phyloP scores from a whole-genome alignment of 2,329 filamentous ascomycete species.

The Aureobasidium sp. region DNA sequence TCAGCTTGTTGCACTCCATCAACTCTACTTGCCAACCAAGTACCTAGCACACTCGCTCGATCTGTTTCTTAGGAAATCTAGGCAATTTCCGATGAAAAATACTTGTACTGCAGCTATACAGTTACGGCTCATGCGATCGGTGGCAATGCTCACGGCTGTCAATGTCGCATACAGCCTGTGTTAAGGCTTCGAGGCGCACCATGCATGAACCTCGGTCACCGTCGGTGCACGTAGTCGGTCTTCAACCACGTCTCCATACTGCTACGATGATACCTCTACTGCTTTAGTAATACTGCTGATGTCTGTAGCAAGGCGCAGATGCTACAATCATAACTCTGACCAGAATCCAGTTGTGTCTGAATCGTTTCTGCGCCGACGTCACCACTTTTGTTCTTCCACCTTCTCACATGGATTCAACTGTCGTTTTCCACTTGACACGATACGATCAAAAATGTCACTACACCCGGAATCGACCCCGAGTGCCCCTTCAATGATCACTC shows the following conservation, averaged over 20 bases:
- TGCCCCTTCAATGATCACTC: neutral
- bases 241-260: neutral
- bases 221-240: neutral
- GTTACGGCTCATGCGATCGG: too few relatives aligned
- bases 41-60: neutral
- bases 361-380: neutral
- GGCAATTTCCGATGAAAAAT: neutral
- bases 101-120: neutral
- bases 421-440: neutral
- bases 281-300: too few relatives aligned
- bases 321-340: neutral
- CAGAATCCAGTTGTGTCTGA: neutral
- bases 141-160: too few relatives aligned
- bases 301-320: neutral
- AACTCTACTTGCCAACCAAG: neutral
- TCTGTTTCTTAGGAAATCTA: too few relatives aligned
- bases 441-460: neutral
- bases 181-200: too few relatives aligned
- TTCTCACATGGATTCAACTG: neutral
- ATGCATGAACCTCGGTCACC: neutral
- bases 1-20: neutral
- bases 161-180: too few relatives aligned
- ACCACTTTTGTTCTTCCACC: neutral
- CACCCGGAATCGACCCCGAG: neutral
- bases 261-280: too few relatives aligned